Base-by-base conservation (phyloP, 2,329 filamentous ascomycete genomes). In the Bipolaris gigantea region DNA sequence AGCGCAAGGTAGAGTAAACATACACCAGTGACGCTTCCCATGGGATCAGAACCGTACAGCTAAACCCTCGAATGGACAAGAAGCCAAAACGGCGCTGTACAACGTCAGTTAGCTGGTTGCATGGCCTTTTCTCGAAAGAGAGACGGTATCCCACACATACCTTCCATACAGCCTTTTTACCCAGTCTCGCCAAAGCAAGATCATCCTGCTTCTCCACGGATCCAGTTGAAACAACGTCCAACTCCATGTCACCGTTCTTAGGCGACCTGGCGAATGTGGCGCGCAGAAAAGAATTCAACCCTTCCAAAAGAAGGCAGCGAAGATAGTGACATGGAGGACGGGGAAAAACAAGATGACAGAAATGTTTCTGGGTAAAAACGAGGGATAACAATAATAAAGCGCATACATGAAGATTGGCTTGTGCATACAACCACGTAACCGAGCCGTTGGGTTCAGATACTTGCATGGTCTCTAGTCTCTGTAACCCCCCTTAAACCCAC, bases 21-120 rank as follows among this genome's bases (percentile, higher is more conserved):
- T 43, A 69, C 66, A 64, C 53, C 15, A 71, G 38, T 30, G 60
- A 62, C 1, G 53, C 65, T 43, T 70, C 68, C 68, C 68, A 71
- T 8, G 68, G 69, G 8, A 67, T 59, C 52, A 71, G 46, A 15
- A 70, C 60, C 1, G 65, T 68, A 40, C 66, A 70, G 19, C 62
- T 67, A 47, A 68, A 66, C 4, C 67, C 66, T 2, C 70, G 32
- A 27, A 68, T 67, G 0, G 62, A 60, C 2, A 70, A 51, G 16
- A 70, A 70, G 2, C 63, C 58, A 49, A 71, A 71, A 15, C 59
- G 62, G 30, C 68, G 53, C 67, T 70, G 40, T 9, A 32, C 8
- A n/a, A n/a, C 15, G 25, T 18, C 4, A 25, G 10, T 55, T 7
- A 55, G 48, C 38, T 40, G 25, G 13, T 1, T 36, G 15, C 15